Base-by-base conservation (phyloP, 345 rosid species). In the Clarkia xantiana region DNA sequence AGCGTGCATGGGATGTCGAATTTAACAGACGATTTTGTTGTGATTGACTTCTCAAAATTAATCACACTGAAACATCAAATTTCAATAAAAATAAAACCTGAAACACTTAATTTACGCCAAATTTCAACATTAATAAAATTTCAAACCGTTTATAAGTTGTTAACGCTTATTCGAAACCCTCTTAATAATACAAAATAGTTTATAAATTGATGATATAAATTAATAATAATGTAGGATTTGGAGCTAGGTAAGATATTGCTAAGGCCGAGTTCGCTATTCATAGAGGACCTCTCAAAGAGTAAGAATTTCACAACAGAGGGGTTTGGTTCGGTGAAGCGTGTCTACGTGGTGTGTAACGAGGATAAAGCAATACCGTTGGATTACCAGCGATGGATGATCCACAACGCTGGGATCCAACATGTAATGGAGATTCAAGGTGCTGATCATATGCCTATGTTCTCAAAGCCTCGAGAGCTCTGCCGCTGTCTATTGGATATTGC, bases 381-480 rank as follows among this genome's bases (percentile, higher is more conserved):
- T 13, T 65, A 54, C 55, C 69, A 59, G 43, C 52, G 43, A 4
- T 55, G 52, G 60, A 59, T 59, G 61, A 65, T 59, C 15, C 40
- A 45, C 48, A 59, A 40, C 14, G 47, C 53, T 3, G 49, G 53
- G 16, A 29, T 45, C 42, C 18, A 59, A 45, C 25, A 65, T 11
- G 64, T 59, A 9, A n/a, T 50, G 25, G 60, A 54, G 60, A 65
- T 65, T 11, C 34, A 22, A n/a, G 58, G 46, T 25, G 59, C 66
- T 11, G 71, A 70, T 45, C 75, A 69, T 16, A 66, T 70, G 76
- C 36, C 67, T 3, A 72, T 76, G 81, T 23, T 76, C 20, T 72
- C 63, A 10, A 53, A 62, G 56, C 66, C 73, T 2, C 52, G 49
- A 45, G 41, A 69, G 55, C 69, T 76, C 20, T 59, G 44, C 10